Evolutionary conservation across 192 early-diverging fungal genomes (phyloP).

Genomic region (Backusella macrospora): DNA sequence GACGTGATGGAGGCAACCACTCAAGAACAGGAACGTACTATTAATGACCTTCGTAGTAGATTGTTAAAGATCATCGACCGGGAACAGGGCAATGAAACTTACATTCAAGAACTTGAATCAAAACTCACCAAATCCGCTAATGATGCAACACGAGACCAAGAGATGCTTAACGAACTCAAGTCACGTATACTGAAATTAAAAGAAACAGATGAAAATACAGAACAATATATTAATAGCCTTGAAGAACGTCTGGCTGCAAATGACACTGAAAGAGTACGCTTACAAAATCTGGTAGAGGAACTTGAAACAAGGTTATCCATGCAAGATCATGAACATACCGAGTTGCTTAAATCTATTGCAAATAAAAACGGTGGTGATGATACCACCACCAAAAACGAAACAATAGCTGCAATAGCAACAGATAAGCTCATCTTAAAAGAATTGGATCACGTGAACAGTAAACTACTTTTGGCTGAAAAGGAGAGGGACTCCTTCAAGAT

Average conservation of each 20-base stretch:
- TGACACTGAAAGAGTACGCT: constrained; percentile 14
- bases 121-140: constrained; percentile 33
- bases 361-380: background rate
- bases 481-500: constrained; percentile 18
- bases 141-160: constrained; percentile 43
- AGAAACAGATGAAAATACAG: constrained; percentile 47
- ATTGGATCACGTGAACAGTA: constrained; percentile 19
- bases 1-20: constrained; percentile 44
- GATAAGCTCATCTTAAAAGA: constrained; percentile 26
- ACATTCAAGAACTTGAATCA: constrained; percentile 45
- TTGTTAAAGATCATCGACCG: constrained; percentile 48
- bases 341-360: background rate
- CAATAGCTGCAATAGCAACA: background rate
- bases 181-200: constrained; percentile 49
- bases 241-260: constrained; percentile 36
- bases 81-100: constrained; percentile 52
- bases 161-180: constrained; percentile 40
- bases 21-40: constrained; percentile 47
- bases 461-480: constrained; percentile 16
- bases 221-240: constrained; percentile 45
- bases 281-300: constrained; percentile 18
- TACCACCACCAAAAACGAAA: background rate
- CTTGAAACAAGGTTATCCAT: constrained; percentile 16
- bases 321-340: background rate
- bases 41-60: constrained; percentile 46